A percentile compares a stretch with the other conserved stretches of the same genome.
These are phyloP conservation scores for Chaetomiaceae sp. DNA, from an alignment of 2,329 filamentous ascomycete species.

Conservation along the genomic window DNA sequence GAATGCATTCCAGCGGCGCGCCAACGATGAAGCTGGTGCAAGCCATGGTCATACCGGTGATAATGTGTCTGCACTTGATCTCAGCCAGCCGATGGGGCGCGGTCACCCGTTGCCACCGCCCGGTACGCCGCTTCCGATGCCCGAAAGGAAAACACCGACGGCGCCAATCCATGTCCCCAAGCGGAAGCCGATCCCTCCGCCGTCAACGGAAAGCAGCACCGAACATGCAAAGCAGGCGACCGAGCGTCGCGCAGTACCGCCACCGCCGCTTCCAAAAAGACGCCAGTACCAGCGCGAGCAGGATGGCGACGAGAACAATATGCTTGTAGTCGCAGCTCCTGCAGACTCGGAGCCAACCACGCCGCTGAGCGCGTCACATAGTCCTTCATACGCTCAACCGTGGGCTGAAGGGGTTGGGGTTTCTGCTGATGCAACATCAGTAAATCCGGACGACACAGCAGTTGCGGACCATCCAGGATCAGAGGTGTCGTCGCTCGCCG, in stretches of 20 bases:
- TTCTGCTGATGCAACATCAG: conserved; percentile 5
- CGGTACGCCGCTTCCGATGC: conserved; percentile 70
- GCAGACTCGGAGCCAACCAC: conserved; percentile 57
- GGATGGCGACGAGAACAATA: conserved; percentile 41
- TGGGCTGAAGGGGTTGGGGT: conserved; percentile 35
- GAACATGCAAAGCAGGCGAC: conserved; percentile 18
- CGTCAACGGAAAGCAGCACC: conserved; percentile 23
- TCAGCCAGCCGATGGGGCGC: conserved; percentile 70
- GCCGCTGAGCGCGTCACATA: conserved; percentile 39
- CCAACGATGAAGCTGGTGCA: conserved; percentile 35
- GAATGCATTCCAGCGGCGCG: conserved; percentile 50
- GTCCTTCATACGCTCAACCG: conserved; percentile 28
- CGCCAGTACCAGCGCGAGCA: conserved; percentile 34
- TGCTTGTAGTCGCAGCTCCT: conserved; percentile 63
- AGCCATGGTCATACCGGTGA: conserved; percentile 27
- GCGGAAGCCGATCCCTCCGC: conserved; percentile 57
- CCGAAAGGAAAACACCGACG: conserved; percentile 56
- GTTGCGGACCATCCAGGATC: background rate
- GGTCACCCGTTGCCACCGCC: conserved; percentile 78
- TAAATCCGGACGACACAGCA: background rate
- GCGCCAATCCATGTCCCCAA: conserved; percentile 56
- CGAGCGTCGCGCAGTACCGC: conserved; percentile 30
- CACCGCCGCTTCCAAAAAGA: conserved; percentile 47
- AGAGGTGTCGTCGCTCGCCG: background rate
- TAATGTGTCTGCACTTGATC: conserved; percentile 36